Conservation (phyloP, 2,329 filamentous ascomycete genomes). For the Westerdykella aurantiaca region DNA sequence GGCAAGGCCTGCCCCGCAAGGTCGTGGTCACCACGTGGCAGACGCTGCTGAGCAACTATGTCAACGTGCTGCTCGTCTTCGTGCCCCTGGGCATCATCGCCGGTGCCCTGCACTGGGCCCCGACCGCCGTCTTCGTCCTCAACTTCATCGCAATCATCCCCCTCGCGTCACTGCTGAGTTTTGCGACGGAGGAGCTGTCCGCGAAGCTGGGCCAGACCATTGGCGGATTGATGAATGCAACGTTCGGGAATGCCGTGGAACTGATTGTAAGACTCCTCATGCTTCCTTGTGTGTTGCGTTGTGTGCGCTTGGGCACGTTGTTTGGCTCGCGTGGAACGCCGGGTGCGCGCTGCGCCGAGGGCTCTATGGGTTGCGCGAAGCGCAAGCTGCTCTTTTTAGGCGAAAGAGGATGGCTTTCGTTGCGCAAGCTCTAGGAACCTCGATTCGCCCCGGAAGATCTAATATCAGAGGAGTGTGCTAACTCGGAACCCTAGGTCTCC, state of each 20-base stretch:
- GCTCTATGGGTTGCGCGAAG: no score
- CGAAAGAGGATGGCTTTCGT: no score
- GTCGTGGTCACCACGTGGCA: slow-evolving; percentile 37
- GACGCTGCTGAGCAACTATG: slow-evolving; percentile 49
- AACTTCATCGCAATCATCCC: slow-evolving; percentile 80
- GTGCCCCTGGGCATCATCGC: slow-evolving; percentile 69
- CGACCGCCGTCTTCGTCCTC: slow-evolving; percentile 64
- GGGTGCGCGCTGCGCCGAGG: no score
- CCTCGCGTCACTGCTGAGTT: slow-evolving; percentile 66
- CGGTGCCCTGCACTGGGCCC: slow-evolving; percentile 56
- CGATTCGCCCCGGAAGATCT: no score
- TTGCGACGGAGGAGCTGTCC: slow-evolving; percentile 72
- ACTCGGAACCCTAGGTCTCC: slow-evolving; percentile 58
- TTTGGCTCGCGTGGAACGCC: no score
- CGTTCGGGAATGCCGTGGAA: slow-evolving; percentile 75
- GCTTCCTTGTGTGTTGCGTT: background rate
- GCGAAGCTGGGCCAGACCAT: slow-evolving; percentile 66
- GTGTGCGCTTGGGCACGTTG: background rate
- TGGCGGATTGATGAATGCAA: slow-evolving; percentile 68
- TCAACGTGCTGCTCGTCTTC: slow-evolving; percentile 66
- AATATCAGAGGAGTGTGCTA: background rate
- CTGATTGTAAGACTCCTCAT: slow-evolving; percentile 53
- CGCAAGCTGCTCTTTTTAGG: no score
- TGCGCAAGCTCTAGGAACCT: no score
- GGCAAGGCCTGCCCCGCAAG: slow-evolving; percentile 26